Conservation (phyloP, 2,329 filamentous ascomycete genomes). For the Drechslerella dactyloides region DNA sequence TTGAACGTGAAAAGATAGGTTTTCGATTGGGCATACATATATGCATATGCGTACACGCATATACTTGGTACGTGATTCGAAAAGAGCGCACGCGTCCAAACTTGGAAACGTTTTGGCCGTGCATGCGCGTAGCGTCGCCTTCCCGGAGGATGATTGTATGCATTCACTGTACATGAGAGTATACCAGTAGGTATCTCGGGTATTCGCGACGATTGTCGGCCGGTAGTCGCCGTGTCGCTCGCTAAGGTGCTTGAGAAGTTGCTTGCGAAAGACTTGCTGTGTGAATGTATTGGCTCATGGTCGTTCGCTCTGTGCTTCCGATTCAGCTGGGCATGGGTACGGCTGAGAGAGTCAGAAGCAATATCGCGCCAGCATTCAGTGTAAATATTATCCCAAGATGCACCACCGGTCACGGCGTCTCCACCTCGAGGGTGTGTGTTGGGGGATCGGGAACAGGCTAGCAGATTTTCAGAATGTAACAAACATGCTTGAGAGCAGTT, state of each 20-base stretch:
- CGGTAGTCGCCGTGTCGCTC: slow-evolving; percentile 20
- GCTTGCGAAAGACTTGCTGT: slow-evolving; percentile 8
- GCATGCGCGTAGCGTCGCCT: too few species aligned
- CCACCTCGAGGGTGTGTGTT: slow-evolving; percentile 3
- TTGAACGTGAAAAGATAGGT: neutral
- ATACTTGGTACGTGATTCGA: too few species aligned
- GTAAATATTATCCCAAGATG: slow-evolving; percentile 8
- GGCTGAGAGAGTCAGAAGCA: slow-evolving; percentile 30
- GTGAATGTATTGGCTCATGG: slow-evolving; percentile 26
- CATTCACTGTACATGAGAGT: neutral
- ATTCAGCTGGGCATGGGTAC: slow-evolving; percentile 40
- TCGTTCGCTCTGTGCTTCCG: slow-evolving; percentile 41
- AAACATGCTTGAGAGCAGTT: too few species aligned
- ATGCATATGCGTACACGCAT: neutral
- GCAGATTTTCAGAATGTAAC: too few species aligned
- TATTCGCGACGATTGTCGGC: slow-evolving; percentile 23
- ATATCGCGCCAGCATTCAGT: slow-evolving; percentile 16
- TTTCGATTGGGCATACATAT: neutral
- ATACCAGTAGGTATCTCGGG: neutral
- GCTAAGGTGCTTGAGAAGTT: slow-evolving; percentile 4
- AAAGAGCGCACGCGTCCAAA: too few species aligned
- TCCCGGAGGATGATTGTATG: slow-evolving; percentile 8
- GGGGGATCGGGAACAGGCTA: too few species aligned
- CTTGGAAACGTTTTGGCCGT: slow-evolving; percentile 1
- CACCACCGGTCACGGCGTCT: slow-evolving; percentile 1